phyloP scores from a whole-genome alignment of 768 basidiomycete species.

The Dendrothele bispora region DNA sequence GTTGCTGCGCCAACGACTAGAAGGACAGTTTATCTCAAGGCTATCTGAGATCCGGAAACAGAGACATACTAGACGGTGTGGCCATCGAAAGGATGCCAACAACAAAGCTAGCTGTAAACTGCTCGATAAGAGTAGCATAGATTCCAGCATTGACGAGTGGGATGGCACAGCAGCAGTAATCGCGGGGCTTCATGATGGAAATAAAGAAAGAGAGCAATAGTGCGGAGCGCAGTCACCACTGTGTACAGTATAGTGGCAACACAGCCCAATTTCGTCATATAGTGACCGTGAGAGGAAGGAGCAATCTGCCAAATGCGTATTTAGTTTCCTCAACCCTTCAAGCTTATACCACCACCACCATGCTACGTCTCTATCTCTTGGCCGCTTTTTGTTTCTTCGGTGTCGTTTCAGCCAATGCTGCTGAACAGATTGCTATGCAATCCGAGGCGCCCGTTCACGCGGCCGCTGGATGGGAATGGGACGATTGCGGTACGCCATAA shows the following conservation, averaged over 20 bases:
- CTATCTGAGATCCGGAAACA: not conserved
- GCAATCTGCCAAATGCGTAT: constrained; percentile 13
- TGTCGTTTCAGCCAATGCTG: constrained; percentile 15
- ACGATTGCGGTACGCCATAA: constrained; percentile 68
- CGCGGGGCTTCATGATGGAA: constrained; percentile 66
- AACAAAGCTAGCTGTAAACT: constrained; percentile 64
- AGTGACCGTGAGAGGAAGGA: not conserved
- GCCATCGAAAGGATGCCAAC: constrained; percentile 74
- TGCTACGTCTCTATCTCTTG: constrained; percentile 23
- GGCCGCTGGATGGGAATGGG: constrained; percentile 61
- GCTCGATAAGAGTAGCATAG: constrained; percentile 76
- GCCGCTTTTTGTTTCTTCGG: constrained; percentile 16
- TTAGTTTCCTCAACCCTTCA: constrained; percentile 11
- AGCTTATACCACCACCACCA: constrained; percentile 15
- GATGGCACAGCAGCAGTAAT: constrained; percentile 93
- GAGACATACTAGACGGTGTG: constrained; percentile 72
- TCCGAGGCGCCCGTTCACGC: constrained; percentile 24
- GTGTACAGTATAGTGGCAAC: constrained; percentile 2
- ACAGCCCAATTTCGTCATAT: constrained; percentile 3
- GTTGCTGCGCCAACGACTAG: constrained; percentile 86
- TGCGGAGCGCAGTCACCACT: constrained; percentile 9
- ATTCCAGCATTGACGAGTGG: constrained; percentile 90
- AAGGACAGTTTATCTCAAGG: not conserved
- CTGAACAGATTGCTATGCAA: constrained; percentile 25
- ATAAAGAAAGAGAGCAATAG: constrained; percentile 17